Evolutionary conservation across 164 flowering plant genomes (phyloP).

Genomic region (Tinospora cordifolia): DNA sequence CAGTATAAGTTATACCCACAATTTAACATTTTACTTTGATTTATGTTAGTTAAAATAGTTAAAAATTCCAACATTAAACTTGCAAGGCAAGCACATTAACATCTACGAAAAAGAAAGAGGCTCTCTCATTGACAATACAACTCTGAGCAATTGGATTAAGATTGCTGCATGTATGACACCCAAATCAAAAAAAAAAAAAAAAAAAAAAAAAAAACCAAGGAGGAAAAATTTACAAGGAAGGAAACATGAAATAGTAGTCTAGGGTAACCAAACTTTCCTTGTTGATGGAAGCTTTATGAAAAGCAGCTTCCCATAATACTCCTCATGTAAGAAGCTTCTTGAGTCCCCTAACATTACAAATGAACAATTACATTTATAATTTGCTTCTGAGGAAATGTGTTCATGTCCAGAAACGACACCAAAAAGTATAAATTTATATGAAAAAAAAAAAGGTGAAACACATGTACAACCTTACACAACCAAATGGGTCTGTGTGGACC

Average conservation of each 20-base stretch:
- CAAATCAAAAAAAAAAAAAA: no score
- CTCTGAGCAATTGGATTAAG: no score
- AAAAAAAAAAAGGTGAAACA: neutral
- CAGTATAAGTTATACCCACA: no score
- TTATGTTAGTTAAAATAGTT: no score
- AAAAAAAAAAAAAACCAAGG: neutral
- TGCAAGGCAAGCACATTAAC: no score
- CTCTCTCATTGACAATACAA: no score
- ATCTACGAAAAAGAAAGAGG: no score
- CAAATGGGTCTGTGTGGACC: neutral
- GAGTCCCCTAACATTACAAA: neutral
- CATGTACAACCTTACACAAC: slow-evolving; percentile 3
- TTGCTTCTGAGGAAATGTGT: neutral
- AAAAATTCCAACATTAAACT: no score
- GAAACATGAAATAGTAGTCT: neutral
- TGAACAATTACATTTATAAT: neutral
- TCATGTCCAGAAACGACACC: neutral
- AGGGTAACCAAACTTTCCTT: neutral
- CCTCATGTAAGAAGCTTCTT: neutral
- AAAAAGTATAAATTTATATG: neutral
- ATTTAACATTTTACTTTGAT: no score
- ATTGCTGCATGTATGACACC: no score
- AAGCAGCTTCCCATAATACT: neutral
- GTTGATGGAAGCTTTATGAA: neutral
- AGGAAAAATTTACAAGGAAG: no score